phyloP scores from a whole-genome alignment of 106 monocot species.

The Platanthera zijinensis region DNA sequence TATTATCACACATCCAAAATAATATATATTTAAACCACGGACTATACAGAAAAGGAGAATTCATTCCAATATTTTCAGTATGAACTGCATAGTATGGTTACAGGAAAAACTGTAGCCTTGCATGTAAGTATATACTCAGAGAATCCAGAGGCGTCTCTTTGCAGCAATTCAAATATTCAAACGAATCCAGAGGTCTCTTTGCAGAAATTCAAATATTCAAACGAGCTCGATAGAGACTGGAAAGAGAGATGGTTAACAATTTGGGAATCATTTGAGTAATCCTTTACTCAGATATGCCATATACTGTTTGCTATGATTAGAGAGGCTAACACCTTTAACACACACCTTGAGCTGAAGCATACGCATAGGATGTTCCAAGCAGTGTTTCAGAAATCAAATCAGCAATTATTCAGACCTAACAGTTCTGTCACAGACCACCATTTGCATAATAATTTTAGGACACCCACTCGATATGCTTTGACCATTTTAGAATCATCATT shows the following conservation, averaged over 20 bases:
- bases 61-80: neutral
- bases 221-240: neutral
- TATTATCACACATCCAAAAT: neutral
- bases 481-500: too few species aligned
- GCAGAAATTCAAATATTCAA: neutral
- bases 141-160: neutral
- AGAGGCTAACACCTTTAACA: neutral
- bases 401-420: too few species aligned
- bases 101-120: neutral
- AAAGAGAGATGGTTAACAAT: neutral
- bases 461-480: too few species aligned
- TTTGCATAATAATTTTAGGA: too few species aligned
- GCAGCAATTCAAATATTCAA: too few species aligned
- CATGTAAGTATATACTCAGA: neutral
- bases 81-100: neutral
- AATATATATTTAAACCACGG: neutral
- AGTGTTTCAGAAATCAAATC: too few species aligned
- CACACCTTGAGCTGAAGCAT: neutral
- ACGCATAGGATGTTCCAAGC: neutral
- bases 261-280: neutral
- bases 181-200: too few species aligned
- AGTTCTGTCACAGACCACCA: too few species aligned
- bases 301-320: neutral
- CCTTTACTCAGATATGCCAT: neutral
- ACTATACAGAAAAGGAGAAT: too few species aligned